A percentile compares a stretch with the other conserved stretches of the same genome.
Evolutionary conservation across 306 rosid species (phyloP).

Genomic region (Carpinus viminea): DNA sequence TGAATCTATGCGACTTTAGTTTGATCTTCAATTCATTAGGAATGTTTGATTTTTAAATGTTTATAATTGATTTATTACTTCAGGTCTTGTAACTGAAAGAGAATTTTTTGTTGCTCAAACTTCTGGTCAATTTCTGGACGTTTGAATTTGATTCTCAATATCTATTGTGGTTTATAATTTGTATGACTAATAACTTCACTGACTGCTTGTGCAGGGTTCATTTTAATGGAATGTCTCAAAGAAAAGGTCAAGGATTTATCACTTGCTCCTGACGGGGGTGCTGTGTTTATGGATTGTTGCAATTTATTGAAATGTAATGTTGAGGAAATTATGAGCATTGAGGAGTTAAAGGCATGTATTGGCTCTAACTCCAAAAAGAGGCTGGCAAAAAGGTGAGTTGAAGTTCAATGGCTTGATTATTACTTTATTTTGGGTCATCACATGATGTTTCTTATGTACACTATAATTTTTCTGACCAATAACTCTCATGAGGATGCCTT

Average conservation of each 20-base stretch:
- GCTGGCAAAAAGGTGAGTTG: constrained; percentile 31
- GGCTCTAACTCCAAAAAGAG: constrained; percentile 39
- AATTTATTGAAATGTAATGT: constrained; percentile 47
- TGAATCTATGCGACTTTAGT: not conserved
- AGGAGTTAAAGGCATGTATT: constrained; percentile 47
- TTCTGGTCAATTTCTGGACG: not conserved
- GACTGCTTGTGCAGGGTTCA: constrained; percentile 43
- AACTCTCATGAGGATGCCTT: not conserved
- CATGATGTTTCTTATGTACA: not conserved
- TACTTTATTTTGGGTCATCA: not conserved
- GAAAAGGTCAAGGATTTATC: constrained; percentile 45
- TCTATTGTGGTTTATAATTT: not conserved
- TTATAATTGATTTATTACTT: not conserved
- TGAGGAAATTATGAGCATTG: constrained; percentile 39
- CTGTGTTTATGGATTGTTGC: constrained; percentile 46
- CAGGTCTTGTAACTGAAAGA: not conserved
- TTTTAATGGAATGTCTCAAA: constrained; percentile 66
- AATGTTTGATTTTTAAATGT: not conserved
- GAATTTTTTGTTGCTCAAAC: not conserved
- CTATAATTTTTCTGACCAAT: not conserved
- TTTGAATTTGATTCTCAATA: not conserved
- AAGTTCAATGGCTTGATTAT: constrained; percentile 10
- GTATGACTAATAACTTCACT: constrained; percentile 7
- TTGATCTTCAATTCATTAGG: not conserved
- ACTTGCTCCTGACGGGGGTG: constrained; percentile 30